A percentile compares a stretch with the other conserved stretches of the same genome.
Conservation (phyloP, 2,329 filamentous ascomycete species). For the Phaeomoniella chlamydospora region DNA sequence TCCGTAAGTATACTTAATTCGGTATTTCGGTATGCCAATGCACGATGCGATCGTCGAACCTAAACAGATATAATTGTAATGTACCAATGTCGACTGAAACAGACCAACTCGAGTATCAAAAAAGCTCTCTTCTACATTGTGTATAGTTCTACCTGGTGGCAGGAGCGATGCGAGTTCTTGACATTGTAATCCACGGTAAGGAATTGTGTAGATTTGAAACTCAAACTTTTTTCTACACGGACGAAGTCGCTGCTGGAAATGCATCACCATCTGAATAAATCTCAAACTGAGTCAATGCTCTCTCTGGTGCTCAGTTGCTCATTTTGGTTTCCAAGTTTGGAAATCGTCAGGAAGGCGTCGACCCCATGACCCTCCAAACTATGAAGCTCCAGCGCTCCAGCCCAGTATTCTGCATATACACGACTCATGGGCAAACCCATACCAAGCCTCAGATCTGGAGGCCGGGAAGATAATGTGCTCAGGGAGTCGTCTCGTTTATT, state of each 20-base stretch:
- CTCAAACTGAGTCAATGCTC: constrained; percentile 59
- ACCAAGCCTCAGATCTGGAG: constrained; percentile 74
- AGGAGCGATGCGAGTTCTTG: no score
- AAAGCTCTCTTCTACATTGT: no score
- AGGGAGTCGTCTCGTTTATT: constrained; percentile 49
- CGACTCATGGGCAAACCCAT: constrained; percentile 89
- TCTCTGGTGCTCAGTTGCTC: constrained; percentile 74
- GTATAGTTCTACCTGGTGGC: no score
- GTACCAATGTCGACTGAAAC: no score
- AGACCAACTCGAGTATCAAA: no score
- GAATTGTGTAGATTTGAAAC: no score
- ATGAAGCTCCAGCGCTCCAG: constrained; percentile 77
- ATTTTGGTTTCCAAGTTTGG: constrained; percentile 93
- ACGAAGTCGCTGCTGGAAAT: no score
- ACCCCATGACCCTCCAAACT: constrained; percentile 91
- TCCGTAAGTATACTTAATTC: neutral
- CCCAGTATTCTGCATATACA: constrained; percentile 97
- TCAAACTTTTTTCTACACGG: no score
- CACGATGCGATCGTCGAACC: constrained; percentile 1
- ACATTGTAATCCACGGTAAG: no score
- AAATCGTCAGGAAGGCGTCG: constrained; percentile 91
- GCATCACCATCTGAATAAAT: no score
- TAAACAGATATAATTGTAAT: no score
- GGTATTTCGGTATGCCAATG: neutral
- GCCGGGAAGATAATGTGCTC: constrained; percentile 63